Conservation (phyloP, 2,329 filamentous ascomycete genomes). For the Penicillium digitatum region DNA sequence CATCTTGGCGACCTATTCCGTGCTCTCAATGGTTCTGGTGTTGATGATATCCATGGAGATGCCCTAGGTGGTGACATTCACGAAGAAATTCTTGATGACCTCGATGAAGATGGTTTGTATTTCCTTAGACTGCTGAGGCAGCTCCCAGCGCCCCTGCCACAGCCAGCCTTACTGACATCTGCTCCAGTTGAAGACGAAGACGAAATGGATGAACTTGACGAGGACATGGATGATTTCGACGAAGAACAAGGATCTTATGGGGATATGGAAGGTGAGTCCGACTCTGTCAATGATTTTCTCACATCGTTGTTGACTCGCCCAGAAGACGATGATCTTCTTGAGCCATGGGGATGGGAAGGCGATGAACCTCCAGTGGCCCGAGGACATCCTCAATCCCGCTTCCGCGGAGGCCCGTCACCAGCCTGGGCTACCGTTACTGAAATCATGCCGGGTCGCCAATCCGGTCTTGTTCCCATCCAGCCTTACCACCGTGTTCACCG, state of each 20-base stretch:
- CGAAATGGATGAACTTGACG: conserved; percentile 45
- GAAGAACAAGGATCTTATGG: conserved; percentile 44
- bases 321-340: conserved; percentile 37
- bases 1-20: conserved; percentile 47
- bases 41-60: conserved; percentile 44
- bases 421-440: conserved; percentile 62
- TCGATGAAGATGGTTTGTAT: conserved; percentile 54
- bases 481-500: conserved; percentile 44
- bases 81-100: conserved; percentile 49
- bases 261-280: conserved; percentile 33
- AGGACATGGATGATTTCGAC: conserved; percentile 45
- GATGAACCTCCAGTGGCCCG: conserved; percentile 49
- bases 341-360: conserved; percentile 51
- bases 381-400: conserved; percentile 50
- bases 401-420: conserved; percentile 53
- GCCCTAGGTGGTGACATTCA: conserved; percentile 49
- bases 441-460: conserved; percentile 51
- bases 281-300: background rate
- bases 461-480: conserved; percentile 38
- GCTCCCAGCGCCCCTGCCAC: background rate
- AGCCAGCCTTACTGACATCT: conserved; percentile 30
- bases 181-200: conserved; percentile 57
- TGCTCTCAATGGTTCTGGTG: conserved; percentile 41
- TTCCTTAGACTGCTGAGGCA: background rate
- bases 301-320: conserved; percentile 31